Evolutionary conservation across 768 basidiomycete species (phyloP).

Genomic region (Trametes cingulata): DNA sequence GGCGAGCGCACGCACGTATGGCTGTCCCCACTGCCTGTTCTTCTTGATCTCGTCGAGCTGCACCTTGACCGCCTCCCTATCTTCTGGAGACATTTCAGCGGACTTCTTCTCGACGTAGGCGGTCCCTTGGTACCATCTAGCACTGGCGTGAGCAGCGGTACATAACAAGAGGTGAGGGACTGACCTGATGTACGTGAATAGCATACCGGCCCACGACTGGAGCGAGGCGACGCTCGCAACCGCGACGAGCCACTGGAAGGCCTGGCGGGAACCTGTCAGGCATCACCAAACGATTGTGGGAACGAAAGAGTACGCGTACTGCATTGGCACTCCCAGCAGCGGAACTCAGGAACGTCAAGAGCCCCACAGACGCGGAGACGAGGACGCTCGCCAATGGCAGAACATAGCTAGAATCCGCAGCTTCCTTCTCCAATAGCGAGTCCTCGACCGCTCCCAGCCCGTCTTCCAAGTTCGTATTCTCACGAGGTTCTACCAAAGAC

Average conservation of each 20-base stretch:
- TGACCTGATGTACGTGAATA: constrained; percentile 30
- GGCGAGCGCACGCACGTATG: constrained; percentile 22
- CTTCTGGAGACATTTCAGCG: not conserved
- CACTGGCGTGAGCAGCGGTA: not conserved
- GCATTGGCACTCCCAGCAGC: constrained; percentile 6
- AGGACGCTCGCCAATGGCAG: constrained; percentile 25
- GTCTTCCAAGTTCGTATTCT: not conserved
- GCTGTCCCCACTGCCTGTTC: constrained; percentile 28
- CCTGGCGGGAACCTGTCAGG: constrained; percentile 4
- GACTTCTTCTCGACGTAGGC: constrained; percentile 26
- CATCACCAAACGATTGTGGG: not conserved
- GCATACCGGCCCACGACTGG: constrained; percentile 29
- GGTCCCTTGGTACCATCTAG: constrained; percentile 29
- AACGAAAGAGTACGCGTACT: not conserved
- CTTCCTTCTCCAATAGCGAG: not conserved
- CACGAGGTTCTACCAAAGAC: not conserved
- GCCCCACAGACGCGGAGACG: constrained; percentile 19
- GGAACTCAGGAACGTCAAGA: constrained; percentile 21
- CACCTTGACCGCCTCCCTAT: constrained; percentile 4
- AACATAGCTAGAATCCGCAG: constrained; percentile 10
- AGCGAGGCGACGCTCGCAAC: constrained; percentile 29
- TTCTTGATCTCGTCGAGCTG: constrained; percentile 26
- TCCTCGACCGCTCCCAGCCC: not conserved
- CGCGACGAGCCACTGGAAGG: constrained; percentile 24
- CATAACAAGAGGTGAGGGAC: not conserved